These are phyloP conservation scores for Leccinum pellstonianum DNA, from an alignment of 768 basidiomycete genomes.

Conservation along the genomic window DNA sequence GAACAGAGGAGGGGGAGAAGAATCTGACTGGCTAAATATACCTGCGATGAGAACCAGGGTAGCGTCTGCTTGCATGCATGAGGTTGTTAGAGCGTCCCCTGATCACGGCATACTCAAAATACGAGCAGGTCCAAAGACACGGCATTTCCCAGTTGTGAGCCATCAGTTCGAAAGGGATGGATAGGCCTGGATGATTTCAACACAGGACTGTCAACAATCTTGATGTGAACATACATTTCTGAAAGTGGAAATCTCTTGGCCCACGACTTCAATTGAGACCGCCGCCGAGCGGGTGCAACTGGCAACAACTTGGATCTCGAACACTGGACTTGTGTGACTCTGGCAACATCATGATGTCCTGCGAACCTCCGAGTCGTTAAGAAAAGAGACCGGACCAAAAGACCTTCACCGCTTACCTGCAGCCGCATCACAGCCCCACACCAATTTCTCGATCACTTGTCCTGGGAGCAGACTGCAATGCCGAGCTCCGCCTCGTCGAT, in stretches of 20 bases:
- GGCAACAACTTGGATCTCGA: too few species aligned
- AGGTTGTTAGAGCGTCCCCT: background rate
- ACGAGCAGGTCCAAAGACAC: background rate
- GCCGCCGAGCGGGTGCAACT: too few species aligned
- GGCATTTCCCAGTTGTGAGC: background rate
- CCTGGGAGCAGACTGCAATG: background rate
- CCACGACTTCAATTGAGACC: background rate
- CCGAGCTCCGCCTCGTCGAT: background rate
- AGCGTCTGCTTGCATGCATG: background rate
- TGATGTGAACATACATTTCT: background rate
- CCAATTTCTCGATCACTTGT: background rate
- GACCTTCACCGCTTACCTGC: background rate
- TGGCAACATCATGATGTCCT: background rate
- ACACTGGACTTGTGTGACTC: background rate
- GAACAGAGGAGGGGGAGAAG: too few species aligned
- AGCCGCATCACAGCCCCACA: background rate
- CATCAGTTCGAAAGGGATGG: background rate
- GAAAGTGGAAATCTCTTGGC: background rate
- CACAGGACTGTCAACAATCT: background rate
- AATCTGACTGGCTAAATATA: slow-evolving; percentile 2
- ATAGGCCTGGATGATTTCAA: background rate
- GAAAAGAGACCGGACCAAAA: background rate
- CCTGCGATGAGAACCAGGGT: background rate
- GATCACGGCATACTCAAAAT: slow-evolving; percentile 9
- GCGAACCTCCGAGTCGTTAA: background rate